Conservation (phyloP, 2,329 filamentous ascomycete species). For the Cylindrodendrum hubeiense region DNA sequence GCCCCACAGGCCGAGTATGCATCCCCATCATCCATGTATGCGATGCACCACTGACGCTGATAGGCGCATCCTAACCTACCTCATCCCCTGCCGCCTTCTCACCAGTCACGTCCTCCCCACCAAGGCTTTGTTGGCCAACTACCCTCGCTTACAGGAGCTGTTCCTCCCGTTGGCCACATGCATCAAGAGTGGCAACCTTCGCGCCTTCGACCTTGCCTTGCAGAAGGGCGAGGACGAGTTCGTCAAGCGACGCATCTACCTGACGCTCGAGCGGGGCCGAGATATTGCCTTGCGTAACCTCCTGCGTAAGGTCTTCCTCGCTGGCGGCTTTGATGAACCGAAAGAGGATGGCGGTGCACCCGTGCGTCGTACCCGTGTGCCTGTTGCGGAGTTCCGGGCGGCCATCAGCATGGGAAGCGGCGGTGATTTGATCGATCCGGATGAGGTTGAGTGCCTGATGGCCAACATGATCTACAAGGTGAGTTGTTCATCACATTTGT, state of each 20-base stretch:
- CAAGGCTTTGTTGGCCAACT: slow-evolving; percentile 76
- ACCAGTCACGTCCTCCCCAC: slow-evolving; percentile 89
- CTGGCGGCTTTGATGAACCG: slow-evolving; percentile 82
- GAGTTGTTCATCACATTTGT: slow-evolving; percentile 40
- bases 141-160: slow-evolving; percentile 80
- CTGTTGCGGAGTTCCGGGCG: slow-evolving; percentile 85
- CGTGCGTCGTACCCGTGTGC: slow-evolving; percentile 80
- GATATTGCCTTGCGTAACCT: slow-evolving; percentile 94
- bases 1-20: slow-evolving; percentile 83
- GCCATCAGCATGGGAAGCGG: slow-evolving; percentile 82
- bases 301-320: slow-evolving; percentile 89
- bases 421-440: slow-evolving; percentile 77
- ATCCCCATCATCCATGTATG: neutral
- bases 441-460: slow-evolving; percentile 95
- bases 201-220: slow-evolving; percentile 86
- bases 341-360: slow-evolving; percentile 76
- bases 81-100: slow-evolving; percentile 92
- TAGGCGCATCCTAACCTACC: slow-evolving; percentile 91
- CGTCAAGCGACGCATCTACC: slow-evolving; percentile 91
- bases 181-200: slow-evolving; percentile 86
- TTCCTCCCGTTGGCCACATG: slow-evolving; percentile 83
- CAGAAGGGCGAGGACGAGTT: slow-evolving; percentile 90
- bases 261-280: slow-evolving; percentile 91
- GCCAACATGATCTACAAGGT: slow-evolving; percentile 99
- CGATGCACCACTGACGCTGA: slow-evolving; percentile 36